These are phyloP conservation scores for Sporothrix pseudoabietina DNA, from an alignment of 2,329 filamentous ascomycete genomes.

Conservation along the genomic window DNA sequence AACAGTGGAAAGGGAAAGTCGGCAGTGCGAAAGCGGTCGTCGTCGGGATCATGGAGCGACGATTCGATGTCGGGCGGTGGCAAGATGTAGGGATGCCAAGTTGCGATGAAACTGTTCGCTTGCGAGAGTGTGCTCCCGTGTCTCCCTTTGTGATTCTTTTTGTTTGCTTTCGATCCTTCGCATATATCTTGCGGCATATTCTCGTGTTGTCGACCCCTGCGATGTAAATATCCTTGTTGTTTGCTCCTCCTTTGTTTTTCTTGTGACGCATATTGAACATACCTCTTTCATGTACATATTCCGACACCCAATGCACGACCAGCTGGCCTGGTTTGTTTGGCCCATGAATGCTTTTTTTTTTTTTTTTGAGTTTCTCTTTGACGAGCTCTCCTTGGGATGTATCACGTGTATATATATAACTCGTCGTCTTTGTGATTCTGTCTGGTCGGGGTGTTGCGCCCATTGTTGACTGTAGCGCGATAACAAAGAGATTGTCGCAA, in stretches of 20 bases:
- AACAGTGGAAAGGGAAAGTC: not conserved
- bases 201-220: not conserved
- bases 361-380: not conserved
- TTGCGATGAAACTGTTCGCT: not conserved
- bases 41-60: not conserved
- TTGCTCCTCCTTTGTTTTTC: not conserved
- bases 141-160: not conserved
- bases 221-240: not conserved
- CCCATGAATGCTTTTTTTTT: not conserved
- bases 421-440: not conserved
- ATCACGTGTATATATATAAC: not conserved
- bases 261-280: not conserved
- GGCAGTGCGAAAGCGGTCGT: not conserved
- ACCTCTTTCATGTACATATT: not conserved
- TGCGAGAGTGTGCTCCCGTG: not conserved
- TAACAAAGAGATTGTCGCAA: not conserved
- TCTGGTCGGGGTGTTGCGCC: not conserved
- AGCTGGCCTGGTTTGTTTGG: not conserved
- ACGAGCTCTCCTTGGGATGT: too few relatives aligned
- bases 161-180: not conserved
- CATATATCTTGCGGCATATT: not conserved
- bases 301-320: not conserved
- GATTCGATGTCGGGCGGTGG: not conserved
- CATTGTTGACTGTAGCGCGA: not conserved
- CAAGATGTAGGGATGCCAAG: not conserved